A percentile compares a stretch with the other conserved stretches of the same genome.
These are phyloP conservation scores for Neobulgaria alba DNA, from an alignment of 2,329 filamentous ascomycete genomes.

Conservation along the genomic window DNA sequence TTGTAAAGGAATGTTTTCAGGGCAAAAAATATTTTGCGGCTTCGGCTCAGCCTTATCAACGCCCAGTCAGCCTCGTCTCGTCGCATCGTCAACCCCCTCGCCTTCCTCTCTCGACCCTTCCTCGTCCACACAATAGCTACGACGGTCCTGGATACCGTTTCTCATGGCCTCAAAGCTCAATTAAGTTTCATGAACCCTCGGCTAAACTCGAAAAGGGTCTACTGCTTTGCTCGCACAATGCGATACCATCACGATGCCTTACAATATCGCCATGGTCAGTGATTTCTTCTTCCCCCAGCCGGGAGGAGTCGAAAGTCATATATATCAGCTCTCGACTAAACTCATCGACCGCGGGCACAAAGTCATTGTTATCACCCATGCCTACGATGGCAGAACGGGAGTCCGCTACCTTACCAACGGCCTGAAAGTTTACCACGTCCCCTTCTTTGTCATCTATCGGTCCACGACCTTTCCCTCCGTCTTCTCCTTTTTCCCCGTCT, in stretches of 20 bases:
- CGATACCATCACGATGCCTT: constrained; percentile 31
- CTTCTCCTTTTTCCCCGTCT: constrained; percentile 97
- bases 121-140: too few relatives aligned
- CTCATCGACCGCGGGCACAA: constrained; percentile 96
- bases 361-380: constrained; percentile 94
- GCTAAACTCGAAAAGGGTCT: too few relatives aligned
- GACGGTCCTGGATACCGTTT: too few relatives aligned
- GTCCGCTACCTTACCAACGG: constrained; percentile 95
- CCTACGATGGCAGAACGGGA: constrained; percentile 83
- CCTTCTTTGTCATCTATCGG: constrained; percentile 92
- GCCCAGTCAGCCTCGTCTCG: too few relatives aligned
- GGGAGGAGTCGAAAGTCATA: constrained; percentile 93
- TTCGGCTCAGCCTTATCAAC: too few relatives aligned
- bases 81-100: too few relatives aligned
- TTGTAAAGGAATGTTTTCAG: too few relatives aligned
- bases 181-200: too few relatives aligned
- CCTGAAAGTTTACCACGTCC: constrained; percentile 95
- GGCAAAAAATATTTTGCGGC: too few relatives aligned
- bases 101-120: too few relatives aligned
- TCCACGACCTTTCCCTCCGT: constrained; percentile 91
- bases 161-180: too few relatives aligned
- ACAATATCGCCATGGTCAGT: constrained; percentile 84
- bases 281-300: constrained; percentile 99
- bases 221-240: neutral
- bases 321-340: constrained; percentile 95